These are phyloP conservation scores for Solanum okadae DNA, from an alignment of 257 asterid species.

Conservation along the genomic window DNA sequence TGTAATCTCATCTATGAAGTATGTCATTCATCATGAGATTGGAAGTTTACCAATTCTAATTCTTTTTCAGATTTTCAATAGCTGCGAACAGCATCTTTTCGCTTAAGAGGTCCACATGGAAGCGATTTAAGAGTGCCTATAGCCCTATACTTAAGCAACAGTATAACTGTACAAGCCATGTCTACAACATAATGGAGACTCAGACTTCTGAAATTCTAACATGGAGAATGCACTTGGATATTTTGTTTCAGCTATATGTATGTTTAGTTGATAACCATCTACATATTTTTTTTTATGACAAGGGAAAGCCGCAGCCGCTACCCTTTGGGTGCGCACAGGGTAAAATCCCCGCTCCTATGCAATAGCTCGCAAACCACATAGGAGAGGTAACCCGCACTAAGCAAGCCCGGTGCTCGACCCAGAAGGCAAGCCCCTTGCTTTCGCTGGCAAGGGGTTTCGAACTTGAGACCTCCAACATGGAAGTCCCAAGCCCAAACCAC, in stretches of 20 bases:
- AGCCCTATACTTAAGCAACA: neutral
- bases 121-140: neutral
- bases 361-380: no score
- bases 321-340: no score
- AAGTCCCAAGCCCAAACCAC: no score
- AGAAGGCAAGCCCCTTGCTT: no score
- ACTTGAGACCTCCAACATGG: no score
- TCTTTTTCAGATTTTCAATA: neutral
- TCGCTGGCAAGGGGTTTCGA: no score
- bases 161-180: neutral
- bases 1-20: neutral
- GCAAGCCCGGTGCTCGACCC: no score
- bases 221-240: neutral
- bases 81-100: neutral
- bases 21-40: neutral
- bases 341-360: no score
- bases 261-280: neutral
- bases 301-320: no score
- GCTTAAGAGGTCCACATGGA: neutral
- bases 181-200: neutral
- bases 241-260: neutral
- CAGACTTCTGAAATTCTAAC: neutral
- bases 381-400: no score
- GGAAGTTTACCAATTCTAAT: neutral
- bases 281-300: neutral